Evolutionary conservation across 2,329 filamentous ascomycete species (phyloP).

Genomic region (Ceratocystiopsis minuta): DNA sequence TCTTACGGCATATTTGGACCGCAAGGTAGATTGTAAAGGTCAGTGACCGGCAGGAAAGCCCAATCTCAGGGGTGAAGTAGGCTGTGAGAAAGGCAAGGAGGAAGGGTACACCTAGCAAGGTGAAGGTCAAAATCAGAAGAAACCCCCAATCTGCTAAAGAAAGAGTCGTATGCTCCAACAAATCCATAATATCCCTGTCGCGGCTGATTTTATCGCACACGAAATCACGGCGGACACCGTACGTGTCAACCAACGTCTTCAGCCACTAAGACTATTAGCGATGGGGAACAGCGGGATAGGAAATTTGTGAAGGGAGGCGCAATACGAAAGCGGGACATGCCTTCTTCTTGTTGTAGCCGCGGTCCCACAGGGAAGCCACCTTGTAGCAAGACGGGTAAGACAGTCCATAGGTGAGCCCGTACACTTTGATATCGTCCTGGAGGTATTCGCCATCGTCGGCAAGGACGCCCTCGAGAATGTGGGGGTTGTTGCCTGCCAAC

Average conservation of each 20-base stretch:
- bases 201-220: conserved; percentile 1
- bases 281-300: no score
- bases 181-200: conserved; percentile 7
- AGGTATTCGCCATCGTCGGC: conserved; percentile 7
- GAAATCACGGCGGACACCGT: conserved; percentile 2
- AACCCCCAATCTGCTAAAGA: conserved; percentile 8
- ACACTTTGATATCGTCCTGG: conserved; percentile 5
- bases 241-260: conserved; percentile 8
- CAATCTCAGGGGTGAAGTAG: conserved; percentile 10
- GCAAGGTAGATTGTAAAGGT: conserved; percentile 10
- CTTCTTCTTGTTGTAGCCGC: conserved; percentile 12
- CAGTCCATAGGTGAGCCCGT: conserved; percentile 9
- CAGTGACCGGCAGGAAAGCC: conserved; percentile 12
- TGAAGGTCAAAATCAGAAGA: conserved; percentile 7
- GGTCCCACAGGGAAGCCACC: conserved; percentile 12
- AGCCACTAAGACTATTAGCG: conserved; percentile 8
- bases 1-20: conserved; percentile 5
- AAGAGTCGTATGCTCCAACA: conserved; percentile 7
- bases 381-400: conserved; percentile 14
- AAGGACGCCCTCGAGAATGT: conserved; percentile 13
- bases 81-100: conserved; percentile 12
- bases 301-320: not conserved
- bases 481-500: conserved; percentile 15
- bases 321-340: not conserved
- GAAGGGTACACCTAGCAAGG: conserved; percentile 10